Evolutionary conservation across 129 eudicot genomes (phyloP).

Genomic region (Flaveria ramosissima): DNA sequence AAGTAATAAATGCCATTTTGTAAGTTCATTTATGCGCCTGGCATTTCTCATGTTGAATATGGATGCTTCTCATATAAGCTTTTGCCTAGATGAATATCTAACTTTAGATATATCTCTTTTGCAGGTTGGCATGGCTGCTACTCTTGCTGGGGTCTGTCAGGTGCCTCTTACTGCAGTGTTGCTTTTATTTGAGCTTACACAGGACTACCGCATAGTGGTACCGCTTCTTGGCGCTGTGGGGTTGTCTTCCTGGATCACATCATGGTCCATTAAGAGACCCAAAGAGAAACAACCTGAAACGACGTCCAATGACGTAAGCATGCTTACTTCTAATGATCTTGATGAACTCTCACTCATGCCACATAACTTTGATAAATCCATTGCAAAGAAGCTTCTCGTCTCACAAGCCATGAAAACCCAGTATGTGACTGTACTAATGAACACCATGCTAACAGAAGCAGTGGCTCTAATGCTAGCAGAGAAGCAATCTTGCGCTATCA

Average conservation of each 20-base stretch:
- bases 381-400: conserved; percentile 53
- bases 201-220: conserved; percentile 88
- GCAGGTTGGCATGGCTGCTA: conserved; percentile 99
- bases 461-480: conserved; percentile 68
- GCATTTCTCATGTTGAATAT: background rate
- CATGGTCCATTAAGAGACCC: conserved; percentile 46
- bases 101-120: conserved; percentile 1
- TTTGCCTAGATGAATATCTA: background rate
- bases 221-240: conserved; percentile 97
- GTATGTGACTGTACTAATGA: conserved; percentile 60
- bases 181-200: conserved; percentile 90
- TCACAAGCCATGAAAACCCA: conserved; percentile 85
- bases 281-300: conserved; percentile 33
- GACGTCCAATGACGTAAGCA: conserved; percentile 22
- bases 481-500: conserved; percentile 78
- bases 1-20: background rate
- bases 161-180: conserved; percentile 89
- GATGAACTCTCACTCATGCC: conserved; percentile 20
- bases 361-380: conserved; percentile 40
- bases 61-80: background rate
- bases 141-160: conserved; percentile 97
- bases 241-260: conserved; percentile 83
- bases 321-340: conserved; percentile 25
- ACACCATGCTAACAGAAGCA: conserved; percentile 57
- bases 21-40: background rate